A percentile compares a stretch with the other conserved stretches of the same genome.
phyloP scores from a whole-genome alignment of 805 yeast genomes.

The Candida arabinofermentans region DNA sequence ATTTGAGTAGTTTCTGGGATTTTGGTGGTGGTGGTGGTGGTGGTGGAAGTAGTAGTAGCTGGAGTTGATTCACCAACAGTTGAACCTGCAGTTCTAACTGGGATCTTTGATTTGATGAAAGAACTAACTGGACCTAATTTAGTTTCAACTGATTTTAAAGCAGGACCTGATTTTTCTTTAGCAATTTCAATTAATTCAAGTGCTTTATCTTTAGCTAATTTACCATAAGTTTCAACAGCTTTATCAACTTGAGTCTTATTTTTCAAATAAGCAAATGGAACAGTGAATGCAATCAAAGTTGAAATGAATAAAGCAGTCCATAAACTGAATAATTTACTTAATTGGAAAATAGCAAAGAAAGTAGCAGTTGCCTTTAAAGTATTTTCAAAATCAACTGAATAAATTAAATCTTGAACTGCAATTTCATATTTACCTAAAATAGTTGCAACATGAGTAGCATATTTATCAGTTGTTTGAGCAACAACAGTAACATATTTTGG shows the following conservation, averaged over 20 bases:
- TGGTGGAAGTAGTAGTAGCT: constrained; percentile 6
- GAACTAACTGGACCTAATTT: constrained; percentile 66
- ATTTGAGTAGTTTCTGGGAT: no score
- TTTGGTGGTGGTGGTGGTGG: constrained; percentile 9
- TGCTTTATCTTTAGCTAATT: constrained; percentile 48
- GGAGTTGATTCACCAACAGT: constrained; percentile 44
- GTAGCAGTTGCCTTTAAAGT: constrained; percentile 70
- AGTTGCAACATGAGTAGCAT: constrained; percentile 33
- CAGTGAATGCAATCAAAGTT: constrained; percentile 62
- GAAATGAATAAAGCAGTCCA: constrained; percentile 59
- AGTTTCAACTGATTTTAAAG: constrained; percentile 49
- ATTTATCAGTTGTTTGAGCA: constrained; percentile 25
- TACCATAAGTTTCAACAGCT: constrained; percentile 43
- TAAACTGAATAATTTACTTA: constrained; percentile 73
- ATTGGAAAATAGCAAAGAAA: constrained; percentile 60
- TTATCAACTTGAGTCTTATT: constrained; percentile 78
- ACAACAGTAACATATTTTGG: constrained; percentile 43
- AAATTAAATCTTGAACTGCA: constrained; percentile 51
- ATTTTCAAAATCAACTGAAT: constrained; percentile 65
- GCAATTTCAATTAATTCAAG: constrained; percentile 37
- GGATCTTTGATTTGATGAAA: constrained; percentile 53
- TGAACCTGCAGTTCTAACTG: constrained; percentile 67
- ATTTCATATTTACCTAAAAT: constrained; percentile 49
- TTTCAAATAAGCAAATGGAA: constrained; percentile 69
- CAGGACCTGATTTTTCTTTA: constrained; percentile 49